Percentiles rank a stretch among this genome's conserved stretches.
phyloP scores from a whole-genome alignment of 139 green algal species.

The Coelastrella sp. region DNA sequence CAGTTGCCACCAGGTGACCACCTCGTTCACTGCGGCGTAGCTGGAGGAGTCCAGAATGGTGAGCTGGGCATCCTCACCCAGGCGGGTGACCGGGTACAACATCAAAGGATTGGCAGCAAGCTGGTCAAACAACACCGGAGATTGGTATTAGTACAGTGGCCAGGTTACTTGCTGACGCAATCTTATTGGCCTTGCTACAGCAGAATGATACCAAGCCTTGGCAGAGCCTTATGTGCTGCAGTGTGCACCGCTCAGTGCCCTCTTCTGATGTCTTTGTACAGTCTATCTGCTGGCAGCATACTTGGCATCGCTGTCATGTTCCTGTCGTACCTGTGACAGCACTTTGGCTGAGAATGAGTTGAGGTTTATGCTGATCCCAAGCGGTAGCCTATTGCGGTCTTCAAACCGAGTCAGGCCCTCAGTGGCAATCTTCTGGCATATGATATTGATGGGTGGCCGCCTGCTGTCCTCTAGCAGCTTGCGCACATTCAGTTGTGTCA shows the following conservation, averaged over 20 bases:
- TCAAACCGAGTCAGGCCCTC: conserved; percentile 74
- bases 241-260: too few species aligned
- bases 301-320: neutral
- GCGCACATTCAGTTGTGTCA: conserved; percentile 60
- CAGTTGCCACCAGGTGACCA: conserved; percentile 65
- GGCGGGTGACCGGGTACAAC: conserved; percentile 45
- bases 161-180: too few species aligned
- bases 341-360: conserved; percentile 66
- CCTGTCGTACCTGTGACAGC: conserved; percentile 52
- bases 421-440: conserved; percentile 61
- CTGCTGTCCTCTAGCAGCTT: conserved; percentile 55
- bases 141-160: too few species aligned
- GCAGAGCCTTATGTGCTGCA: too few species aligned
- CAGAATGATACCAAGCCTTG: too few species aligned
- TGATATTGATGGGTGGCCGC: conserved; percentile 44
- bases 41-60: conserved; percentile 27
- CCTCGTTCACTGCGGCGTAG: conserved; percentile 48
- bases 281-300: too few species aligned
- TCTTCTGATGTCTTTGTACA: too few species aligned
- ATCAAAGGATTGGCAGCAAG: conserved; percentile 52
- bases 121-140: conserved; percentile 42
- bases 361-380: conserved; percentile 73
- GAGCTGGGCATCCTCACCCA: conserved; percentile 50
- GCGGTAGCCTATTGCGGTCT: conserved; percentile 67
- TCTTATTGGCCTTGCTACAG: too few species aligned